Percentiles rank a stretch among this genome's conserved stretches.
phyloP scores from a whole-genome alignment of 2,329 filamentous ascomycete species.

The Pestalotiopsis sp. region DNA sequence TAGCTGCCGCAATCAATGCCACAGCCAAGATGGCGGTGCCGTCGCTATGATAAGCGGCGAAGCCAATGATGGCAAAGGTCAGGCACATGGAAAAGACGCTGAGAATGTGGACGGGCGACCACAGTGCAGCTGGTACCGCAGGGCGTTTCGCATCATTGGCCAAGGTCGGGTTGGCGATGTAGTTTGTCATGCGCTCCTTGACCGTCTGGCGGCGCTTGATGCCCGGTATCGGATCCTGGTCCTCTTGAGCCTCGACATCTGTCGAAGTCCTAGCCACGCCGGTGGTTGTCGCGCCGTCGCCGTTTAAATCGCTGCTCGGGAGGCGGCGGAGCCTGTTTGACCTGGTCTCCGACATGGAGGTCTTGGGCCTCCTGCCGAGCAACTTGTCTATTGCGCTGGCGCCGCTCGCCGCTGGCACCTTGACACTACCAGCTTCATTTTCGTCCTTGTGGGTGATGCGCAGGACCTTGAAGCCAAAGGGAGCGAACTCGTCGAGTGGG shows the following conservation, averaged over 20 bases:
- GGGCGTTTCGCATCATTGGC: conserved; percentile 40
- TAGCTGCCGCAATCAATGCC: conserved; percentile 52
- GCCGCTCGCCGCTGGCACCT: conserved; percentile 19
- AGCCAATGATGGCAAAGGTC: conserved; percentile 49
- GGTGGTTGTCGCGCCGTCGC: conserved; percentile 13
- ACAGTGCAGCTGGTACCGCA: conserved; percentile 49
- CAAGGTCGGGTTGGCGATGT: conserved; percentile 45
- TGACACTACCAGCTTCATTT: conserved; percentile 25
- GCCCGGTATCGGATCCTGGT: conserved; percentile 20
- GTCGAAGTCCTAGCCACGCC: conserved; percentile 16
- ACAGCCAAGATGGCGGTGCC: conserved; percentile 56
- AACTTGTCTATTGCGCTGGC: conserved; percentile 6
- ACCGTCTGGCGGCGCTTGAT: conserved; percentile 37
- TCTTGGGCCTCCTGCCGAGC: conserved; percentile 20
- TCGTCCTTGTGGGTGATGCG: conserved; percentile 48
- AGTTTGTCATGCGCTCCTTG: conserved; percentile 43
- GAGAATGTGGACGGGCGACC: conserved; percentile 57
- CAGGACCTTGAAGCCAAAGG: conserved; percentile 51
- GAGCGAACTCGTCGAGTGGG: conserved; percentile 50
- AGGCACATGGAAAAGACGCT: conserved; percentile 52
- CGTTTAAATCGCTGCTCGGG: conserved; percentile 17
- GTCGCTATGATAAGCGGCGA: conserved; percentile 45
- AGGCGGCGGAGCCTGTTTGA: conserved; percentile 18
- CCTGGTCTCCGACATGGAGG: conserved; percentile 10
- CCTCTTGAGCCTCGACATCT: conserved; percentile 26